Evolutionary conservation across 345 rosid genomes (phyloP), one percentile per base, ranked within the genome.

Genomic region (Salix suchowensis): DNA sequence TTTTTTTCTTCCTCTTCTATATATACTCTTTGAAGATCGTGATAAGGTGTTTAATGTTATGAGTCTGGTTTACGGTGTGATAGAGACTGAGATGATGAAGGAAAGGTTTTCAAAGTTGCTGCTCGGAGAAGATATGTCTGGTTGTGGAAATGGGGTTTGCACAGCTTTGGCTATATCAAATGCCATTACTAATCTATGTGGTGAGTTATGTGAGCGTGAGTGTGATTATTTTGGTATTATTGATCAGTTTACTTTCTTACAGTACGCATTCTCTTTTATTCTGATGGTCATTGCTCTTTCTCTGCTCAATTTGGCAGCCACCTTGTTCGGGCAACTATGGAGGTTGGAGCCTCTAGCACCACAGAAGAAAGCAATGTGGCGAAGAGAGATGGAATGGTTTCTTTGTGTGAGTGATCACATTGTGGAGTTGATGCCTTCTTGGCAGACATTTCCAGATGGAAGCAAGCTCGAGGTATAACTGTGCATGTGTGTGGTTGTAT

Each of bases 71-170:
- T 61, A 36, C 80, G 74, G 75, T 30, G 52, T 67, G 82, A 52
- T 77, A 96, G 99, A 90, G 83, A 77, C 88, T 73, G 98, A 96
- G 79, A 85, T 94, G 98, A 94, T 96, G 98, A 94, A 92, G 84
- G 99, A 96, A 82, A 92, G 97, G 80, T 94, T 94, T 84, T 84
- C 98, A 32, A 96, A 96, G 79, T 79, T 96, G 86, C 80, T 96
- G 71, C 99, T 96, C 70, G 99, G 98, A 21, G 99, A 96, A 81
- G 99, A 96, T 78, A 94, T 96, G 98, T 94, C 99, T n/a, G 99
- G 99, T 70, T 85, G 89, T 81, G 99, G 99, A 34, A 96, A 92
- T 86, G 98, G 99, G 50, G 99, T 92, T 67, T 89, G 88, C 78
- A 88, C 99, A 58, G 94, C 99, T 70, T 84, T 96, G 85, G 97